phyloP scores from a whole-genome alignment of 495 filamentous ascomycete genomes.

The Sporormia fimetaria region DNA sequence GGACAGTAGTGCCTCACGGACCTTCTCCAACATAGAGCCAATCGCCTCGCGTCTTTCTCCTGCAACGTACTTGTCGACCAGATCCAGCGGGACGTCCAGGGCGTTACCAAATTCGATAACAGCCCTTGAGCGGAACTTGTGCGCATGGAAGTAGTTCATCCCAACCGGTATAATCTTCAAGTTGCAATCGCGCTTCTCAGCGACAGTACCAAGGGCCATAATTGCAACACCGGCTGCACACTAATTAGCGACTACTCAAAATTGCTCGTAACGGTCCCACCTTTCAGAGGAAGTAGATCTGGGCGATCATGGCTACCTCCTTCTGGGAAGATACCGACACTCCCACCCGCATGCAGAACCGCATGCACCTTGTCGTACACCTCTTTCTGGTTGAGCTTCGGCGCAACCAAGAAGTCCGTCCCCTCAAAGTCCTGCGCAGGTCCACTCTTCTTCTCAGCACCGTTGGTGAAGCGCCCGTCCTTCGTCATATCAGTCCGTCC shows the following conservation, averaged over 20 bases:
- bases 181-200: conserved; percentile 79
- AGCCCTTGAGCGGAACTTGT: conserved; percentile 95
- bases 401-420: conserved; percentile 72
- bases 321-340: conserved; percentile 95
- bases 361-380: conserved; percentile 91
- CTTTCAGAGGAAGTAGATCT: conserved; percentile 84
- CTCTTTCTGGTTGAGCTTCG: conserved; percentile 85
- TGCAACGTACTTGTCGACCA: conserved; percentile 74
- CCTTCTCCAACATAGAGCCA: conserved; percentile 64
- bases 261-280: conserved; percentile 30
- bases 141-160: conserved; percentile 99
- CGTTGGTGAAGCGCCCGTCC: conserved; percentile 41
- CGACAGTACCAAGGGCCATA: conserved; percentile 90
- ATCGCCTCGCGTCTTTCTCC: conserved; percentile 80
- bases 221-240: conserved; percentile 81
- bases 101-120: conserved; percentile 93
- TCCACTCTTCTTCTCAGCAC: conserved; percentile 13
- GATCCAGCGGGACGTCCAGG: conserved; percentile 63
- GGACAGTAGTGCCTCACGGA: conserved; percentile 71
- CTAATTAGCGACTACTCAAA: conserved; percentile 13
- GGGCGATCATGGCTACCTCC: conserved; percentile 95
- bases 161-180: conserved; percentile 98
- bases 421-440: conserved; percentile 49
- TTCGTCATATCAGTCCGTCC: conserved; percentile 58
- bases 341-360: conserved; percentile 67